Conservation (phyloP, 1,284 basidiomycete genomes). For the Wolfiporia cocos region DNA sequence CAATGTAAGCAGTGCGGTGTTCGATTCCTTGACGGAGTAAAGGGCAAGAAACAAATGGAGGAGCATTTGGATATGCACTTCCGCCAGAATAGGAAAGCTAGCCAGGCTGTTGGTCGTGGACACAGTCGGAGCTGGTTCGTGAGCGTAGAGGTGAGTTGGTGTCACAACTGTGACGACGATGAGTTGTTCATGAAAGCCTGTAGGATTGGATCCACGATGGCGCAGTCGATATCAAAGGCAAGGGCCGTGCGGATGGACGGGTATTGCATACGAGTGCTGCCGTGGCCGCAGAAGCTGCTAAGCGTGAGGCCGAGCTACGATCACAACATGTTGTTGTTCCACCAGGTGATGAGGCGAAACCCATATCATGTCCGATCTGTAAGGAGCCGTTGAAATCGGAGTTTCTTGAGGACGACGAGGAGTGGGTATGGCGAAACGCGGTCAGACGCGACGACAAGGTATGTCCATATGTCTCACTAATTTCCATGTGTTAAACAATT, state of each 20-base stretch:
- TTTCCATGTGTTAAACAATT: background rate
- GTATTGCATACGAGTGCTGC: conserved; percentile 48
- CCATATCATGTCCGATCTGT: conserved; percentile 90
- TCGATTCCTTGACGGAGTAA: conserved; percentile 70
- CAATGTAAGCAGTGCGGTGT: conserved; percentile 95
- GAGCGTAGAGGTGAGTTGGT: conserved; percentile 68
- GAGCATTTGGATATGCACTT: conserved; percentile 98
- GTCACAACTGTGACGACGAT: conserved; percentile 5
- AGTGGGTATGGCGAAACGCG: conserved; percentile 98
- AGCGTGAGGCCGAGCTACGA: conserved; percentile 69
- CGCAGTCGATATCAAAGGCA: conserved; percentile 53
- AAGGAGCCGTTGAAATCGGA: conserved; percentile 92
- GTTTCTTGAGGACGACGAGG: conserved; percentile 95
- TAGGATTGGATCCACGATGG: conserved; percentile 85
- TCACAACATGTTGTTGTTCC: conserved; percentile 86
- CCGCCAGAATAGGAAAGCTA: conserved; percentile 86
- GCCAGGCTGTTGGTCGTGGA: conserved; percentile 79
- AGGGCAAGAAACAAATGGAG: conserved; percentile 77
- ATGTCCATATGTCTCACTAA: conserved; percentile 25
- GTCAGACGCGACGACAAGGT: conserved; percentile 79
- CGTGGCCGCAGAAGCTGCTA: conserved; percentile 61
- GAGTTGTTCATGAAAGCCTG: conserved; percentile 10
- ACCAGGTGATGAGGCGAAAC: conserved; percentile 75
- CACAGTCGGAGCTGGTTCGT: conserved; percentile 92
- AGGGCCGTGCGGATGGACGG: conserved; percentile 50